Percentiles rank a stretch among this genome's conserved stretches.
Conservation (phyloP, 2,329 filamentous ascomycete genomes). For the Fusarium sulawesiense region DNA sequence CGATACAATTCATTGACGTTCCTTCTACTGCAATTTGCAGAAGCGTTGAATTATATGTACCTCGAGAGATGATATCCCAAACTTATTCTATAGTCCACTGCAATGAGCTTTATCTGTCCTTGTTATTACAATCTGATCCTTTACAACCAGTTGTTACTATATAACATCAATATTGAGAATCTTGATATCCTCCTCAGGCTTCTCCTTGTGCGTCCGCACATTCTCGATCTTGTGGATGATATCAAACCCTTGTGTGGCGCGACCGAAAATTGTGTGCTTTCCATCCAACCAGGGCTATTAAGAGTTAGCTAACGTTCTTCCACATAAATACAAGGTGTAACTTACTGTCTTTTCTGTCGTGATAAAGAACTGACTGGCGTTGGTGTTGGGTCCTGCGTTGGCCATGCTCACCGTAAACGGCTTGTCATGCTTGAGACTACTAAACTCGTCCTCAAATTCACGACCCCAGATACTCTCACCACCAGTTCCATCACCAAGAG, state of each 20-base stretch:
- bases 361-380: slow-evolving; percentile 98
- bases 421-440: slow-evolving; percentile 90
- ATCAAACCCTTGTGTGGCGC: slow-evolving; percentile 89
- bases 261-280: slow-evolving; percentile 96
- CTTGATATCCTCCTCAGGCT: slow-evolving; percentile 96
- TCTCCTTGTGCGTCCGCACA: slow-evolving; percentile 85
- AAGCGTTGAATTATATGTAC: neutral
- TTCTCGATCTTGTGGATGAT: slow-evolving; percentile 98
- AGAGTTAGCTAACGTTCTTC: slow-evolving; percentile 37
- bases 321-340: slow-evolving; percentile 30
- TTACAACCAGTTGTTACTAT: slow-evolving; percentile 47
- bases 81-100: neutral
- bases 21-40: neutral
- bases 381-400: slow-evolving; percentile 94
- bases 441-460: slow-evolving; percentile 95
- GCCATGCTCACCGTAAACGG: slow-evolving; percentile 98
- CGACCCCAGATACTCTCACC: slow-evolving; percentile 93
- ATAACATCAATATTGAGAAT: slow-evolving; percentile 85
- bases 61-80: neutral
- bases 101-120: neutral
- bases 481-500: slow-evolving; percentile 89
- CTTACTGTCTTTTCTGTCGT: slow-evolving; percentile 93
- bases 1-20: neutral
- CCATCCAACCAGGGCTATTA: slow-evolving; percentile 87
- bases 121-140: neutral